Evolutionary conservation across 345 rosid species (phyloP).

Genomic region (Populus ilicifolia): DNA sequence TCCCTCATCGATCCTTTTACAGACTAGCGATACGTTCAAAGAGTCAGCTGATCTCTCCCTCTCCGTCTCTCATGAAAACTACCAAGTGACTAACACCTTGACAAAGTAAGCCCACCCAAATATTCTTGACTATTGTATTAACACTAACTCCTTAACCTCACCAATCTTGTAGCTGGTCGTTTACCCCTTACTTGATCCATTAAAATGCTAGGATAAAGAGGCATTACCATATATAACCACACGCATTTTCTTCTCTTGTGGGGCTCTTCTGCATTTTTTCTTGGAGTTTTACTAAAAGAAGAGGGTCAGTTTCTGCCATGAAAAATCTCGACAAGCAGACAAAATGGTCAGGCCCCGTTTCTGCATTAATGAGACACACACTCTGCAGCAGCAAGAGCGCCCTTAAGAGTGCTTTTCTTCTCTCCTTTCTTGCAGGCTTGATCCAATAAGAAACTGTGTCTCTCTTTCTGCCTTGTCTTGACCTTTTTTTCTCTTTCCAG

Average conservation of each 20-base stretch:
- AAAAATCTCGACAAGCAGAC: constrained; percentile 49
- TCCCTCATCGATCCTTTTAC: background rate
- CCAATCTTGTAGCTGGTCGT: constrained; percentile 12
- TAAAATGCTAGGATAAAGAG: constrained; percentile 4
- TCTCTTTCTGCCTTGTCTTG: constrained; percentile 13
- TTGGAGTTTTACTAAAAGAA: background rate
- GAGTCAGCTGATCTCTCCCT: background rate
- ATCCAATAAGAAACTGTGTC: constrained; percentile 26
- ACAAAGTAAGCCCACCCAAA: constrained; percentile 23
- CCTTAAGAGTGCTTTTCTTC: constrained; percentile 24
- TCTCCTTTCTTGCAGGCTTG: constrained; percentile 26
- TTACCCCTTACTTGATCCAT: background rate
- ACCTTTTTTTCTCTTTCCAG: constrained; percentile 33
- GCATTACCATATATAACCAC: background rate
- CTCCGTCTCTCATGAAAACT: constrained; percentile 2
- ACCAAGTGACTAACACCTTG: constrained; percentile 12
- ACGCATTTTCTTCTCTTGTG: background rate
- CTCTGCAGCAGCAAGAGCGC: constrained; percentile 18
- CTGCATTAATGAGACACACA: constrained; percentile 25
- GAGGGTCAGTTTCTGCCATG: constrained; percentile 31
- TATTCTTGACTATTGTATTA: constrained; percentile 7
- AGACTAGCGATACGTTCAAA: background rate
- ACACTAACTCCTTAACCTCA: constrained; percentile 8
- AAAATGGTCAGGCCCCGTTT: constrained; percentile 35
- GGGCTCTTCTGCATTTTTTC: background rate